Percentiles rank a stretch among this genome's conserved stretches.
Evolutionary conservation across 2,329 filamentous ascomycete species (phyloP).

Genomic region (Nemania sp.): DNA sequence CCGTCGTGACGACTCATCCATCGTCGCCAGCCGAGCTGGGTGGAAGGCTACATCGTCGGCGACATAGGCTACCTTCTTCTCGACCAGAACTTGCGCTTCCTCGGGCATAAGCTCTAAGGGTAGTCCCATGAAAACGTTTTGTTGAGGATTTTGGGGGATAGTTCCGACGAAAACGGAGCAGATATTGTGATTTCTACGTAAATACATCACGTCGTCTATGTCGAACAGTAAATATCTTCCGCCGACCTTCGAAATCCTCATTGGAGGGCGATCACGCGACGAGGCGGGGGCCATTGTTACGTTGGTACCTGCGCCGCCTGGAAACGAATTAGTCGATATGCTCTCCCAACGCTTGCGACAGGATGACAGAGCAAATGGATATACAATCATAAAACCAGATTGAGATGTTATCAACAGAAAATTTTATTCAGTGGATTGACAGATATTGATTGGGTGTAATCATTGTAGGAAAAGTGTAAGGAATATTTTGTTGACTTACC

Average conservation of each 20-base stretch:
- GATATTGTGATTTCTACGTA: conserved; percentile 84
- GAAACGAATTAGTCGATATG: conserved; percentile 38
- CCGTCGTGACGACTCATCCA: conserved; percentile 68
- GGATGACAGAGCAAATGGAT: conserved; percentile 47
- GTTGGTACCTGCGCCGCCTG: conserved; percentile 27
- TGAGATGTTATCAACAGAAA: conserved; percentile 62
- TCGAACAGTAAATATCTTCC: conserved; percentile 92
- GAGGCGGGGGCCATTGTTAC: conserved; percentile 40
- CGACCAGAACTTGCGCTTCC: conserved; percentile 84
- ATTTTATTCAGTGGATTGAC: conserved; percentile 82
- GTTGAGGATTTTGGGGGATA: conserved; percentile 90
- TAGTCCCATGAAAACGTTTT: conserved; percentile 92
- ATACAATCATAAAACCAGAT: conserved; percentile 58
- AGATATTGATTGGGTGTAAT: conserved; percentile 77
- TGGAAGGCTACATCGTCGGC: conserved; percentile 84
- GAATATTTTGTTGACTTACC: conserved; percentile 43
- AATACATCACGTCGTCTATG: conserved; percentile 79
- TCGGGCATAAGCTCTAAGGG: conserved; percentile 92
- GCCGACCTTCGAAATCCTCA: conserved; percentile 84
- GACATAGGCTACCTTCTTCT: conserved; percentile 80
- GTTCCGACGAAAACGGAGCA: conserved; percentile 88
- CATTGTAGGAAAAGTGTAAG: conserved; percentile 58
- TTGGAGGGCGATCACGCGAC: conserved; percentile 51
- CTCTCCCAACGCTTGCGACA: conserved; percentile 30
- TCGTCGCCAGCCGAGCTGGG: conserved; percentile 68